A percentile compares a stretch with the other conserved stretches of the same genome.
Conservation (phyloP, 202 grass and related monocot genomes). For the Thinopyrum obtusiflorum region DNA sequence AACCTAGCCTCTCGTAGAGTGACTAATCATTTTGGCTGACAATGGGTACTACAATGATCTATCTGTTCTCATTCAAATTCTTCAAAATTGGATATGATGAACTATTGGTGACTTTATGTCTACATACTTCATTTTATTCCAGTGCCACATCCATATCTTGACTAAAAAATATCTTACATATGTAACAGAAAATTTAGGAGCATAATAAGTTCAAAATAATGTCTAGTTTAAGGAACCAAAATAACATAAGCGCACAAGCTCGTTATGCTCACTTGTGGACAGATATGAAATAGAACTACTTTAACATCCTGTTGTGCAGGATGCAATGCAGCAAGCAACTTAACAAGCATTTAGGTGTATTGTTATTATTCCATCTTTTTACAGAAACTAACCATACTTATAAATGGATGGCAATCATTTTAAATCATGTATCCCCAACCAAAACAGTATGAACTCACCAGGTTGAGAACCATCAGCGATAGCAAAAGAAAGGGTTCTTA, state of each 20-base stretch:
- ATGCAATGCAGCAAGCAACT: not conserved
- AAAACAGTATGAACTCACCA: slow-evolving; percentile 38
- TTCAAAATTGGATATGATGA: not conserved
- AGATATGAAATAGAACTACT: not conserved
- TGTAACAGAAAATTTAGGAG: not conserved
- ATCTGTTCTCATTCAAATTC: not conserved
- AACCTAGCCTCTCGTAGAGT: not conserved
- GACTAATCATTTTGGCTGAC: not conserved
- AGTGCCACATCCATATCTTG: not conserved
- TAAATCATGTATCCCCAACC: slow-evolving; percentile 19
- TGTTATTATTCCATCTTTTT: not conserved
- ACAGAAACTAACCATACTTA: not conserved
- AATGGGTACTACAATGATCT: not conserved
- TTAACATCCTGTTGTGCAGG: not conserved
- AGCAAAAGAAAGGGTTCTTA: slow-evolving; percentile 85
- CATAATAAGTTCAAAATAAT: not conserved
- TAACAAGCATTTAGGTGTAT: not conserved
- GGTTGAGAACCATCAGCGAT: slow-evolving; percentile 95
- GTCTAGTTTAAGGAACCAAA: not conserved
- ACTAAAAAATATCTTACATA: not conserved
- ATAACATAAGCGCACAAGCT: not conserved
- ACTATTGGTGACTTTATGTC: not conserved
- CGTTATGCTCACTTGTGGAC: not conserved
- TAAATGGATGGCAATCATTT: not conserved
- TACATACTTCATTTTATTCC: not conserved